phyloP scores from a whole-genome alignment of 768 basidiomycete species.

The Crucibulum laeve region DNA sequence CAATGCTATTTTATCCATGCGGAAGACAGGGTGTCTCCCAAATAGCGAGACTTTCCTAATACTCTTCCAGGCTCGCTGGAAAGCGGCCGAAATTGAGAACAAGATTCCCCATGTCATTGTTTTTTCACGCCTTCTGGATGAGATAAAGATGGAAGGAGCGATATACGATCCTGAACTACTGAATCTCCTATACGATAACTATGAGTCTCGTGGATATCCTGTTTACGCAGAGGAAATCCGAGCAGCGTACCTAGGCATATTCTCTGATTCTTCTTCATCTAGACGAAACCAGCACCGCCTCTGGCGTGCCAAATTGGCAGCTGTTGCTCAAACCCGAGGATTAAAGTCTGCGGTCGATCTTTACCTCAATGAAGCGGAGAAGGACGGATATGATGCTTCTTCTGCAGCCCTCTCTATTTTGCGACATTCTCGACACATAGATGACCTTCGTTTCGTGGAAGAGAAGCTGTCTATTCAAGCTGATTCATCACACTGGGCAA shows the following conservation, averaged over 20 bases:
- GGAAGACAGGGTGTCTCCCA: constrained; percentile 36
- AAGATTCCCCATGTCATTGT: constrained; percentile 23
- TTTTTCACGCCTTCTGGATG: constrained; percentile 37
- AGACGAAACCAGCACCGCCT: constrained; percentile 3
- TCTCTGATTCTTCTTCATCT: constrained; percentile 10
- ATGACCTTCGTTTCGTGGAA: constrained; percentile 40
- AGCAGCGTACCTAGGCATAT: constrained; percentile 28
- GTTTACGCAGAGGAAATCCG: constrained; percentile 33
- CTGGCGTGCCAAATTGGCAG: constrained; percentile 12
- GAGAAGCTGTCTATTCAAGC: constrained; percentile 34
- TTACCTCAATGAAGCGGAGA: constrained; percentile 25
- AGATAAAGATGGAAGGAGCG: constrained; percentile 41
- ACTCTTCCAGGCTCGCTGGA: constrained; percentile 40
- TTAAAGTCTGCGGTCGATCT: constrained; percentile 26
- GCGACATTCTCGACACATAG: constrained; percentile 29
- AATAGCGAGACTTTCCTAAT: constrained; percentile 39
- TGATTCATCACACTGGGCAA: constrained; percentile 45
- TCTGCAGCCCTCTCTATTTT: constrained; percentile 36
- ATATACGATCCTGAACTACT: constrained; percentile 39
- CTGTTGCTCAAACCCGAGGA: constrained; percentile 20
- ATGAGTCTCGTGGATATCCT: constrained; percentile 31
- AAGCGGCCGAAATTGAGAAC: constrained; percentile 20
- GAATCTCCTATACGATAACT: constrained; percentile 35
- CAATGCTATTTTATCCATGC: constrained; percentile 29
- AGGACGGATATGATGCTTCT: constrained; percentile 24